Base-by-base conservation (phyloP, 139 green algal genomes). In the Coccomyxa sp. region DNA sequence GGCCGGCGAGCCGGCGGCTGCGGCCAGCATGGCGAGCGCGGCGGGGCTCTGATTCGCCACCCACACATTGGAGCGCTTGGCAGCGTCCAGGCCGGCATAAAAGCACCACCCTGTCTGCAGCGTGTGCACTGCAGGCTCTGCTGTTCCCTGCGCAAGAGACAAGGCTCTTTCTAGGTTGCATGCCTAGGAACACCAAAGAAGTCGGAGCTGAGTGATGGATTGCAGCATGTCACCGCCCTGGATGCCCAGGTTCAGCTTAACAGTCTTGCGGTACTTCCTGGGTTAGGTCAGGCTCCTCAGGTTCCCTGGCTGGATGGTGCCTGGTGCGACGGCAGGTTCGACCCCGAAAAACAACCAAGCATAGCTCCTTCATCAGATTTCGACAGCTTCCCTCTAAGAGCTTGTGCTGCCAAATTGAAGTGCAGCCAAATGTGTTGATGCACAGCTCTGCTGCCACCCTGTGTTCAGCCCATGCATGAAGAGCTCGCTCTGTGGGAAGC, bases 61-160 rank as follows among this genome's bases (percentile, higher is more conserved):
- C 81, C 81, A 84, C 0, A 80, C 67, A 57, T 80, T 84, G 51
- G 45, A 81, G 27, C 71, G 81, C 81, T 81, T 63, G 28, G 71
- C 77, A 31, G 51, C 13, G 28, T 58, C 81, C 58, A 79, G 81
- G 10, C 81, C 81, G 58, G 68, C 71, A 75, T 84, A 84, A 25
- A 68, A 68, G 57, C 81, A 84, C 81, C 81, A 84, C 31, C 63
- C 71, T 15, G 81, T 84, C n/a, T 84, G 81, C 17, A 84, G 81
- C 45, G 77, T 77, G 51, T 84, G 81, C 57, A 84, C 81, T 25
- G 78, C 25, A 23, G 68, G 51, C 58, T 84, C 81, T 30, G 77
- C 51, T 28, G 51, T 66, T 45, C 81, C 81, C 77, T 92, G 86
- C 83, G 3, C 0, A 13, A 27, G 16, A 80, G 25, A 45, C 0